Percentiles rank a stretch among this genome's conserved stretches.
These are phyloP conservation scores for Friedmanniomyces simplex DNA, from an alignment of 495 filamentous ascomycete genomes.

Conservation along the genomic window DNA sequence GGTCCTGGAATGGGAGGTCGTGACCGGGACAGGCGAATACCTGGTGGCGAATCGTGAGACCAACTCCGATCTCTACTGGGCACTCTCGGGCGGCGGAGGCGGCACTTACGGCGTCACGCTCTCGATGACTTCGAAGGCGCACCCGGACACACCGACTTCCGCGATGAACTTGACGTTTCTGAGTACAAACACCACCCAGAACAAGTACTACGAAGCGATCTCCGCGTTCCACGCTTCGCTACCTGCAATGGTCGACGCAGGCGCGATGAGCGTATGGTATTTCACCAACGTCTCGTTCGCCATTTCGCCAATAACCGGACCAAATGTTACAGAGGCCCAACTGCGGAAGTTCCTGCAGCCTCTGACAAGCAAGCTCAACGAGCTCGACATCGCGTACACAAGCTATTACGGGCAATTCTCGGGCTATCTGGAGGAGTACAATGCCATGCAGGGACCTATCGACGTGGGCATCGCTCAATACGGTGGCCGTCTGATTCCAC, in stretches of 20 bases:
- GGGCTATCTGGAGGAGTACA: constrained; percentile 25
- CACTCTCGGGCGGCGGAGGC: constrained; percentile 20
- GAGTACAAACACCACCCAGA: constrained; percentile 20
- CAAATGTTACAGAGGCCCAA: constrained; percentile 25
- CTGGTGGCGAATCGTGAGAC: constrained; percentile 5
- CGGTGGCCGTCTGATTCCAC: too few species aligned
- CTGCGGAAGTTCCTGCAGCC: constrained; percentile 31
- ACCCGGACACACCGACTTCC: constrained; percentile 9
- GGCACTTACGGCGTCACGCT: constrained; percentile 20
- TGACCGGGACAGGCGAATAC: constrained; percentile 12
- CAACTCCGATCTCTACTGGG: constrained; percentile 21
- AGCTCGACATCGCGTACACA: constrained; percentile 12
- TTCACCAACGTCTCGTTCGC: constrained; percentile 40
- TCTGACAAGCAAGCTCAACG: constrained; percentile 21
- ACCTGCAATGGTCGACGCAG: constrained; percentile 40
- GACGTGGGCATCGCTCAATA: constrained; percentile 41
- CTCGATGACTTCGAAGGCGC: constrained; percentile 17
- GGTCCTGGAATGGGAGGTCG: constrained; percentile 15
- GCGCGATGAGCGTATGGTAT: constrained; percentile 43
- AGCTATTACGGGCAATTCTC: constrained; percentile 12
- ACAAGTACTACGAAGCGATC: constrained; percentile 37
- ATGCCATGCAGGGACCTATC: constrained; percentile 33
- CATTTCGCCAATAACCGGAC: constrained; percentile 37
- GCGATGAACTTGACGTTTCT: constrained; percentile 16
- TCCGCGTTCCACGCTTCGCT: constrained; percentile 32